Conservation (phyloP, 2,329 filamentous ascomycete genomes). For the Acephala macrosclerotiorum region DNA sequence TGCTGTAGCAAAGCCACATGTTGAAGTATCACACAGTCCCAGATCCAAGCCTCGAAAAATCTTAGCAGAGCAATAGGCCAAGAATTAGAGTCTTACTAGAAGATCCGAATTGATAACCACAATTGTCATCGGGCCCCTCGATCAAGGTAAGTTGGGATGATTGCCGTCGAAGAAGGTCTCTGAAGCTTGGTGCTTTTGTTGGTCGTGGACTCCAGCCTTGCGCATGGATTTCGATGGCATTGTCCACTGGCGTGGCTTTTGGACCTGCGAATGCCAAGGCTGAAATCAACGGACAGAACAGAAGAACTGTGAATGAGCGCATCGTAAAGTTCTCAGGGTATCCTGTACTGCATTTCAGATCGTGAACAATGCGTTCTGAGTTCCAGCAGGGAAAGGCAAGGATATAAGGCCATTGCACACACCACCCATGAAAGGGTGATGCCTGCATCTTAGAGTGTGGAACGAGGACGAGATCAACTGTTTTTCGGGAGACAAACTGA, state of each 20-base stretch:
- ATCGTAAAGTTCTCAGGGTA: neutral
- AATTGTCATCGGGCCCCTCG: constrained; percentile 8
- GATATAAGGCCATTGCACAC: neutral
- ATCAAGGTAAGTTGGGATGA: neutral
- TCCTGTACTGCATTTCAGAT: neutral
- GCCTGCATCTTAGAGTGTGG: neutral
- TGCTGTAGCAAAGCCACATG: constrained; percentile 15
- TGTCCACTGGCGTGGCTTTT: neutral
- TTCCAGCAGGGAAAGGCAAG: neutral
- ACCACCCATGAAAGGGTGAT: neutral
- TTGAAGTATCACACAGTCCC: constrained; percentile 4
- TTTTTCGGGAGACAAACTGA: neutral
- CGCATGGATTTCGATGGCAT: neutral
- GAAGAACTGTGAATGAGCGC: neutral
- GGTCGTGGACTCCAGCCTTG: constrained; percentile 1
- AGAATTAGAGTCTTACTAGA: constrained; percentile 2
- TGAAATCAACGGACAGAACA: constrained; percentile 10
- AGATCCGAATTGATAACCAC: constrained; percentile 10
- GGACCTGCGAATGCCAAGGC: constrained; percentile 1
- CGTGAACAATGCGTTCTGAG: neutral
- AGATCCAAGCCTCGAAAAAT: neutral
- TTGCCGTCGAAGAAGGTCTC: constrained; percentile 9
- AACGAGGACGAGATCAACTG: neutral
- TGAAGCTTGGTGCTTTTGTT: constrained; percentile 11
- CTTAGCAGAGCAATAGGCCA: neutral